These are phyloP conservation scores for Ploettnerulaceae sp. DNA, from an alignment of 2,329 filamentous ascomycete species.

Conservation along the genomic window DNA sequence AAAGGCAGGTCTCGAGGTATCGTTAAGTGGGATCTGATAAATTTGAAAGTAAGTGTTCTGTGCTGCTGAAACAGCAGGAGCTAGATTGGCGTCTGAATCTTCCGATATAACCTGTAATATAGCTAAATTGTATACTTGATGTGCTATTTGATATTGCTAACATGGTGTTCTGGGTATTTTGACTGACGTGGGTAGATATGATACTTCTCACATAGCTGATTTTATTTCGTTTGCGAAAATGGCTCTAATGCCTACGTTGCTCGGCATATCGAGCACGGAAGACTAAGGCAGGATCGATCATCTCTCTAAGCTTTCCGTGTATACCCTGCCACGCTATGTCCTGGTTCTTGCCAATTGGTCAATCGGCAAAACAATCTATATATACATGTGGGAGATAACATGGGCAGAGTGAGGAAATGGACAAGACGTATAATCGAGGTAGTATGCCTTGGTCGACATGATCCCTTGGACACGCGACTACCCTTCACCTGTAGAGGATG, in stretches of 20 bases:
- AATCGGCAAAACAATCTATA: too few species aligned
- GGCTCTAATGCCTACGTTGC: background rate
- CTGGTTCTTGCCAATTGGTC: too few species aligned
- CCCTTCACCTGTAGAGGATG: too few species aligned
- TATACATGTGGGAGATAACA: too few species aligned
- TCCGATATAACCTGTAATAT: background rate
- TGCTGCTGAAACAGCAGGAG: conserved; percentile 1
- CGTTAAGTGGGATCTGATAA: background rate
- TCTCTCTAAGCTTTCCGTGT: too few species aligned
- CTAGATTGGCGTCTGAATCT: background rate
- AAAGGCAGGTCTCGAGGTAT: background rate
- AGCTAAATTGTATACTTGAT: background rate
- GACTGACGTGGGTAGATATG: conserved; percentile 1
- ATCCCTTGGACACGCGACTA: too few species aligned
- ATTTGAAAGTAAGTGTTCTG: conserved; percentile 1
- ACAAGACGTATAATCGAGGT: too few species aligned
- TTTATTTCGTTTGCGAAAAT: background rate
- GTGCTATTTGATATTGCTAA: background rate
- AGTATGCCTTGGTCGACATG: too few species aligned
- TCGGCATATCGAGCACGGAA: background rate
- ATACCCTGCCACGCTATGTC: too few species aligned
- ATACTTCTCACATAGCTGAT: background rate
- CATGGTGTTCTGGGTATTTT: background rate
- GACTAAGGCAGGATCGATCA: background rate
- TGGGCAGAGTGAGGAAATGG: too few species aligned